phyloP scores from a whole-genome alignment of 371 early-diverging fungal species.

The Mortierella sp. region DNA sequence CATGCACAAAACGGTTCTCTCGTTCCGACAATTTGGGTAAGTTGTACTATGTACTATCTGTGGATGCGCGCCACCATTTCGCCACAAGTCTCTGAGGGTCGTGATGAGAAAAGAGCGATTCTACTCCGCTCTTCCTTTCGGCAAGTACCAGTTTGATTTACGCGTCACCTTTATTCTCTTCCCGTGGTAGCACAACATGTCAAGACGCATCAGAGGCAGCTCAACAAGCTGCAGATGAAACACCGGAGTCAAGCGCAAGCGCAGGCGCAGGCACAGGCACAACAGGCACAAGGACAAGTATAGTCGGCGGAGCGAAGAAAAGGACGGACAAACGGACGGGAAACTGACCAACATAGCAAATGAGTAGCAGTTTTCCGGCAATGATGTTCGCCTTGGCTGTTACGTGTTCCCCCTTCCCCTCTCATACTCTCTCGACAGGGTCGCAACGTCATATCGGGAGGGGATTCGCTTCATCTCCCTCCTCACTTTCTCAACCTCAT shows the following conservation, averaged over 20 bases:
- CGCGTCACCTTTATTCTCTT: not conserved
- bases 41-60: not conserved
- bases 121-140: not conserved
- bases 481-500: too few relatives aligned
- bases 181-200: constrained; percentile 61
- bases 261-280: constrained; percentile 34
- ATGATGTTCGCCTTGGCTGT: too few relatives aligned
- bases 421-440: too few relatives aligned
- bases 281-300: constrained; percentile 14
- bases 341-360: too few relatives aligned
- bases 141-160: not conserved
- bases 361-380: too few relatives aligned
- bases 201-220: constrained; percentile 66
- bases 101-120: too few relatives aligned
- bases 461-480: too few relatives aligned
- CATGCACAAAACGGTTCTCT: constrained; percentile 83
- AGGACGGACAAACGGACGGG: not conserved
- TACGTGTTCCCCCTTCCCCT: too few relatives aligned
- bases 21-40: constrained; percentile 76
- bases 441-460: too few relatives aligned
- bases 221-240: constrained; percentile 40
- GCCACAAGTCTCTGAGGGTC: too few relatives aligned
- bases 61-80: too few relatives aligned
- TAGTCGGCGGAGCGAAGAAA: not conserved
- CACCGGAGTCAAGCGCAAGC: constrained; percentile 45